Evolutionary conservation across 169 alveolate species (phyloP), one percentile per base, ranked within the genome.

Genomic region (Plasmodium gaboni): DNA sequence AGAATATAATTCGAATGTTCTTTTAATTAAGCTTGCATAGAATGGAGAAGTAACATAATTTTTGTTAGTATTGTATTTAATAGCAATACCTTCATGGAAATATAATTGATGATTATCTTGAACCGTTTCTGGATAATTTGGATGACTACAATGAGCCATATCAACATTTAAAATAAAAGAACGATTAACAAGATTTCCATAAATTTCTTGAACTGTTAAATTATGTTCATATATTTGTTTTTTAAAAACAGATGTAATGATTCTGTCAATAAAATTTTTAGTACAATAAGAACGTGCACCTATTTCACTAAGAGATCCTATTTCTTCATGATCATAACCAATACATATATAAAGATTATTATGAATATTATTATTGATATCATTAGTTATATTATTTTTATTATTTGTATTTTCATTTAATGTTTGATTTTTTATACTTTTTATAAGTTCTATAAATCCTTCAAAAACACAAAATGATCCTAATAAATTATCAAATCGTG

Each of bases 61-160:
- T 24, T 64, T 78, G 42, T 78, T 78, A 2, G 89, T 64, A 15
- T 78, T 78, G 13, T 78, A 78, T 32, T 78, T 78, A 8, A 78
- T 64, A 44, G 89, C 68, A 22, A 78, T 85, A 24, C 86, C 99
- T 72, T 95, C 95, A 91, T 98, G 98, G 42, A 97, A 92, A 69
- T 91, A 93, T 10, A 98, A 98, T 51, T 87, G 92, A 80, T 97
- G 99, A 44, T 92, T 92, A 12, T 95, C 63, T 74, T 97, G 96
- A 88, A 97, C 98, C 60, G 98, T 96, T 92, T 97, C 99, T 4
- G 98, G 96, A 89, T 97, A 98, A 92, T 98, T 98, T 7, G 99
- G 99, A 88, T 98, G 99, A 17, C 96, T 93, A 2, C 99, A 98
- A 94, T 98, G 99, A 12, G 99, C 98, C 98, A 97, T 97, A 93